Evolutionary conservation across 345 rosid genomes (phyloP), one percentile per base, ranked within the genome.

Genomic region (Aquilaria malaccensis): DNA sequence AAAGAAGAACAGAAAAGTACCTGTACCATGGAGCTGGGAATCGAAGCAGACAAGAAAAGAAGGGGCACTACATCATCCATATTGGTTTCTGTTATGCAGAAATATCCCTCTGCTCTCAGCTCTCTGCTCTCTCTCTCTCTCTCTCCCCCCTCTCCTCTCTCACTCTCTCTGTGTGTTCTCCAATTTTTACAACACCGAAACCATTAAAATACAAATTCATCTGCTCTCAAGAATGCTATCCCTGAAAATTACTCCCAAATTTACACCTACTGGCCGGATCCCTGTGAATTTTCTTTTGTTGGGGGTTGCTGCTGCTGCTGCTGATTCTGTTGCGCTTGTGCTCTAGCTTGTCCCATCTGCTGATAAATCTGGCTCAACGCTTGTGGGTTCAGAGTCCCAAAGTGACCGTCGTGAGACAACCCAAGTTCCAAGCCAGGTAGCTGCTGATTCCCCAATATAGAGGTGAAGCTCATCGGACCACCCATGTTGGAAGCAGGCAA

Each of bases 381-480:
- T 61, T 84, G 97, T 11, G 91, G 79, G 52, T 79, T 91, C 75
- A 88, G 60, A 63, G 80, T 88, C 62, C 97, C 96, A 74, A 84
- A 76, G 84, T 84, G 91, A 13, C 89, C 96, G 75, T 92, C 96
- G 49, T 92, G 98, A 64, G 98, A 85, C 77, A 86, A 72, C 0
- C 98, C 98, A 67, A 92, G 85, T 67, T 89, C 98, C 81, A 92
- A 83, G 2, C 98, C 98, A 77, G 96, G 98, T 41, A 86, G 58
- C 67, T 82, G 93, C 67, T 74, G 90, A 65, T 30, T 76, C 60
- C 89, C 83, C 68, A 92, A 73, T 53, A 92, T 85, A 37, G 95
- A 80, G 15, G 92, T 76, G 71, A 89, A 89, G 74, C 87, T 86
- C 92, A 86, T 82, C 66, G 75, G 81, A 56, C 93, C 93, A 56